Base-by-base conservation (phyloP, 2,329 filamentous ascomycete genomes). In the Achaetomium macrosporum region DNA sequence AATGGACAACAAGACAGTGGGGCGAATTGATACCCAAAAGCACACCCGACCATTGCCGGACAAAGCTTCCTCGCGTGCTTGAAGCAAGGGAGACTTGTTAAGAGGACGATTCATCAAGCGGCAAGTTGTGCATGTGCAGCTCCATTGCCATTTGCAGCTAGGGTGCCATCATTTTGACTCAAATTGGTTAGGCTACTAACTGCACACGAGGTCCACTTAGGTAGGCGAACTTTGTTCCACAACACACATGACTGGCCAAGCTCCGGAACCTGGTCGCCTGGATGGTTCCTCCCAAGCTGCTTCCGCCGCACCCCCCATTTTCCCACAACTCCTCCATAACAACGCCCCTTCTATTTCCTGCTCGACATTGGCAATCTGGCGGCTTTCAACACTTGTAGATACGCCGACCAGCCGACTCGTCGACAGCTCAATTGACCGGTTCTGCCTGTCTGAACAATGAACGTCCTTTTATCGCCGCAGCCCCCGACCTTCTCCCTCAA, bases 391-490 rank as follows among this genome's bases (percentile, higher is more conserved):
- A 25, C 30, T 42, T 25, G 43, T 39, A 42, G 36, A 43, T 44
- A 46, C 40, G 10, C 33, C 12, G 19, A 45, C 17, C 37, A 31
- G 45, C 49, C 42, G 12, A 35, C 33, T 16, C 35, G 42, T 43
- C 30, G n/a, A 31, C 15, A 20, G 13, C 16, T 29, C 11, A 19
- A 44, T 46, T 42, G 44, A 44, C 13, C 12, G 8, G 6, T 16
- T 9, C 8, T 10, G n/a, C 15, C 11, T n/a, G 29, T 25, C 49
- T 30, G 59, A 68, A 62, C n/a, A 53, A 85, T 85, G 82, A 84
- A 84, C 68, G 74, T 82, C 66, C 67, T 84, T 68, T 68, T 84
- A 59, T 77, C 79, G 63, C 76, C 79, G 61, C 80, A 84, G 66
- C 79, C 79, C 49, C 73, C 79, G 55, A 71, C 78, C 61, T 79